Evolutionary conservation across 1,284 basidiomycete genomes (phyloP).

Genomic region (Cryptococcus neoformans): DNA sequence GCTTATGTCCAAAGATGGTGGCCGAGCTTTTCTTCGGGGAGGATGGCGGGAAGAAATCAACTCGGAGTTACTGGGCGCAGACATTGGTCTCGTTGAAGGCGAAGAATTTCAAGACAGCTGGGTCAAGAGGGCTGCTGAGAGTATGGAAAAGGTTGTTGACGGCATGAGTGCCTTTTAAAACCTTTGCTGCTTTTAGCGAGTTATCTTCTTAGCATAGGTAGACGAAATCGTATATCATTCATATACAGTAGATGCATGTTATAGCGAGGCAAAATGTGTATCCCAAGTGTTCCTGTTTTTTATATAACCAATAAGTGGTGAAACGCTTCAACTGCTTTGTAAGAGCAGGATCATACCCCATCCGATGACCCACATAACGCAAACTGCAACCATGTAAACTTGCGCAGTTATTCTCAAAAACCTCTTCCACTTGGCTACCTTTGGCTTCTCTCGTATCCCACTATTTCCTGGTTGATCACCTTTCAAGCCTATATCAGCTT

Average conservation of each 20-base stretch:
- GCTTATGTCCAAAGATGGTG: constrained; percentile 38
- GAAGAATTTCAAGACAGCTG: constrained; percentile 23
- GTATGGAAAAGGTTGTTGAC: constrained; percentile 29
- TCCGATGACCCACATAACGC: constrained; percentile 8
- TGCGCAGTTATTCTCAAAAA: constrained; percentile 7
- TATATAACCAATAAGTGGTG: not conserved
- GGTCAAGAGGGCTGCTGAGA: constrained; percentile 23
- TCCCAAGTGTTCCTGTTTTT: not conserved
- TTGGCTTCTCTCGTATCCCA: constrained; percentile 1
- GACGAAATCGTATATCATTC: not conserved
- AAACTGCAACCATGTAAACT: constrained; percentile 4
- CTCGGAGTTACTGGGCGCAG: constrained; percentile 27
- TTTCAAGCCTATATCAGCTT: constrained; percentile 6
- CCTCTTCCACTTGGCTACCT: constrained; percentile 12
- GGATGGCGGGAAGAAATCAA: constrained; percentile 44
- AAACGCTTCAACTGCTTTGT: constrained; percentile 8
- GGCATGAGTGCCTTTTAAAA: constrained; percentile 23
- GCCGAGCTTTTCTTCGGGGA: constrained; percentile 33
- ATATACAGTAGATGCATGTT: not conserved
- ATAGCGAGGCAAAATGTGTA: not conserved
- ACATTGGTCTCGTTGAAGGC: constrained; percentile 24
- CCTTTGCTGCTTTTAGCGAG: too few relatives aligned
- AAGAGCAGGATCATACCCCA: constrained; percentile 17
- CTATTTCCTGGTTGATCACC: too few relatives aligned
- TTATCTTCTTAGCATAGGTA: not conserved